Conservation (phyloP, 2,329 filamentous ascomycete species). For the Rutstroemia sydowiana region DNA sequence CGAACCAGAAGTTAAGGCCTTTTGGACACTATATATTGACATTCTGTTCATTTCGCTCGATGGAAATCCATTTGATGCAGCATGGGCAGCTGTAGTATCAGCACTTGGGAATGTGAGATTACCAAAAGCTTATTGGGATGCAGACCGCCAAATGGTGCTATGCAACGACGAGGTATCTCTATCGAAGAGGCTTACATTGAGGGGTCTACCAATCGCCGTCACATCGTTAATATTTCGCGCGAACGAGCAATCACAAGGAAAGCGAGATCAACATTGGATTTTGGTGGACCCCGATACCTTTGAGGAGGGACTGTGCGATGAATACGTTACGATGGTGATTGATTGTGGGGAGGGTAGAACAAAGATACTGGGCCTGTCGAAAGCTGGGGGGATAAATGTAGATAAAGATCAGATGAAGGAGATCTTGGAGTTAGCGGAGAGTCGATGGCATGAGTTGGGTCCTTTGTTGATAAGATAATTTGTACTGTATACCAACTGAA, state of each 20-base stretch:
- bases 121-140: constrained; percentile 75
- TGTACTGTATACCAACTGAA: background rate
- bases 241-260: constrained; percentile 36
- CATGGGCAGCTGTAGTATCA: constrained; percentile 77
- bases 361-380: constrained; percentile 67
- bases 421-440: constrained; percentile 51
- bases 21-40: constrained; percentile 94
- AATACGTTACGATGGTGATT: constrained; percentile 78
- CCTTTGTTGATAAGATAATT: constrained; percentile 19
- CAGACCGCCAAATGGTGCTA: constrained; percentile 69
- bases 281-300: constrained; percentile 83
- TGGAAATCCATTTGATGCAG: constrained; percentile 85
- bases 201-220: constrained; percentile 64
- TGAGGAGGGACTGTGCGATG: constrained; percentile 78
- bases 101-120: constrained; percentile 72
- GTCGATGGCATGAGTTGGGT: constrained; percentile 52
- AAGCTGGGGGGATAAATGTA: constrained; percentile 69
- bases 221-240: constrained; percentile 74
- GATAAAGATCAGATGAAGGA: constrained; percentile 55
- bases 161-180: constrained; percentile 57
- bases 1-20: constrained; percentile 61
- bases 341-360: constrained; percentile 44
- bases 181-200: constrained; percentile 50
- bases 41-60: constrained; percentile 91
- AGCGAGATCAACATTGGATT: constrained; percentile 61